Percentiles rank a stretch among this genome's conserved stretches.
phyloP scores from a whole-genome alignment of 2,329 filamentous ascomycete species.

The Aspergillus floridensis region DNA sequence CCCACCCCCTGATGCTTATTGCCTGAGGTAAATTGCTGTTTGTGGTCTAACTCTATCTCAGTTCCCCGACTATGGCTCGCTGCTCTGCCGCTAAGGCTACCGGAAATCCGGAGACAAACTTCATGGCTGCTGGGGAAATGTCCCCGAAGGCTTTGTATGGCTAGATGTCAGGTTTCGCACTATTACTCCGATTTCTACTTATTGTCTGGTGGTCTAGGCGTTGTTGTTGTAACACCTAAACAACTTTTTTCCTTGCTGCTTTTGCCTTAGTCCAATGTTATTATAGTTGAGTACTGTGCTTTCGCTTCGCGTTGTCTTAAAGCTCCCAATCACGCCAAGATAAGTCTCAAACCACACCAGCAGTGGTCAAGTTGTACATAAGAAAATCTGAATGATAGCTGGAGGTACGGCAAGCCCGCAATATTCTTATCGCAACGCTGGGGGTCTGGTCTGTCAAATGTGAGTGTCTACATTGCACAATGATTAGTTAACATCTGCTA shows the following conservation, averaged over 20 bases:
- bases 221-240: constrained; percentile 38
- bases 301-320: constrained; percentile 22
- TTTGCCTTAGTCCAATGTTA: constrained; percentile 6
- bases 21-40: neutral
- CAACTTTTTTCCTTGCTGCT: constrained; percentile 22
- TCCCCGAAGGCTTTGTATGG: constrained; percentile 41
- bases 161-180: constrained; percentile 27
- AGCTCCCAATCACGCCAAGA: constrained; percentile 22
- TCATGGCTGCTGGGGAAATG: constrained; percentile 68
- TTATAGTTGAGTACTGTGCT: constrained; percentile 19
- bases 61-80: constrained; percentile 96
- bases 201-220: constrained; percentile 34
- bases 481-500: too few species aligned
- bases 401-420: constrained; percentile 10
- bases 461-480: too few species aligned
- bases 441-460: too few species aligned
- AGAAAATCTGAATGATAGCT: constrained; percentile 25
- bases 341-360: constrained; percentile 23
- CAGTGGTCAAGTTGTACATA: constrained; percentile 38
- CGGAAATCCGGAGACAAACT: constrained; percentile 73
- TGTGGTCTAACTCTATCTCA: constrained; percentile 38
- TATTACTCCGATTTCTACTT: constrained; percentile 10
- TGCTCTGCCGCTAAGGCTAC: constrained; percentile 90
- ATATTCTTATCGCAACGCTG: constrained; percentile 6
- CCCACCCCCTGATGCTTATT: neutral